phyloP scores from a whole-genome alignment of 306 rosid species.

The Alnus glutinosa region DNA sequence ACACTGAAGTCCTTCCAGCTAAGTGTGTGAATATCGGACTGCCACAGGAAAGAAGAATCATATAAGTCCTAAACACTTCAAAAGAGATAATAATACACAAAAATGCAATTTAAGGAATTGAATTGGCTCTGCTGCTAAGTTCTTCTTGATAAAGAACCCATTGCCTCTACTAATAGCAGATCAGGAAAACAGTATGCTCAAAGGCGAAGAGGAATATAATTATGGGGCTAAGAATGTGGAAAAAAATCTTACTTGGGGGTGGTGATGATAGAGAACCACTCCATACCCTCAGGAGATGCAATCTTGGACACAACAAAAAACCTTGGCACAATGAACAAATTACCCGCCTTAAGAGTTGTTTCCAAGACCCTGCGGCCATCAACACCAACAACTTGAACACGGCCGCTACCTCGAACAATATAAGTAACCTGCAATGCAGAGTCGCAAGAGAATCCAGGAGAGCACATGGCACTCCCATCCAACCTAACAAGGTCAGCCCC shows the following conservation, averaged over 20 bases:
- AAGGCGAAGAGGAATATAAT: neutral
- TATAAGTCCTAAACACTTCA: neutral
- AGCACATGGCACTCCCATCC: constrained; percentile 78
- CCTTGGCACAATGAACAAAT: constrained; percentile 78
- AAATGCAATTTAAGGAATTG: neutral
- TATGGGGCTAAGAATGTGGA: too few relatives aligned
- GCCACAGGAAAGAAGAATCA: constrained; percentile 15
- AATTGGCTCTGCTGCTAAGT: neutral
- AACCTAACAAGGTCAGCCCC: constrained; percentile 80
- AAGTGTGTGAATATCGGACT: constrained; percentile 79
- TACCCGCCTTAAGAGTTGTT: constrained; percentile 66
- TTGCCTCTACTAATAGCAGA: neutral
- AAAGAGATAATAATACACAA: neutral
- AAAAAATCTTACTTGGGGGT: constrained; percentile 55
- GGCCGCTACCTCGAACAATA: constrained; percentile 62
- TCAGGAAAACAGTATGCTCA: neutral
- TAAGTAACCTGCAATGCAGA: constrained; percentile 83
- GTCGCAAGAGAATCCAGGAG: constrained; percentile 78
- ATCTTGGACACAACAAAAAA: constrained; percentile 81
- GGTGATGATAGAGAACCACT: constrained; percentile 82
- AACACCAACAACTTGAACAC: constrained; percentile 68
- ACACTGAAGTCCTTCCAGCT: constrained; percentile 73
- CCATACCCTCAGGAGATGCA: constrained; percentile 67
- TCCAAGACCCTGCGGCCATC: constrained; percentile 75
- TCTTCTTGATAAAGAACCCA: neutral